Base-by-base conservation (phyloP, 164 flowering plant genomes). In the Vitis rupestris region DNA sequence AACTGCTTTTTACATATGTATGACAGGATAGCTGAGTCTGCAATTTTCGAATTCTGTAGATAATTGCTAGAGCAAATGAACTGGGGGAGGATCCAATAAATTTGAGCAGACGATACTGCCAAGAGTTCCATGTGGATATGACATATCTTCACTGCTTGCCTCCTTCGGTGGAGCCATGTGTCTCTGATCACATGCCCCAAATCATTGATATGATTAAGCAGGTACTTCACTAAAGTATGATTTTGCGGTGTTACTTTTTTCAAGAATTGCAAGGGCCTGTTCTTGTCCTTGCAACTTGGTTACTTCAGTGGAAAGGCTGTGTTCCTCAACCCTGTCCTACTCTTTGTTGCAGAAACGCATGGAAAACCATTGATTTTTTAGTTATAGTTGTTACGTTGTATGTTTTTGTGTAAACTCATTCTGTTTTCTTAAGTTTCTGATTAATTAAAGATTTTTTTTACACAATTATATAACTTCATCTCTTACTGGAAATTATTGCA, bases 111-210 rank as follows among this genome's bases (percentile, higher is more conserved):
- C 92, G 93, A 17, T 94, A 70, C 67, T 90, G 95, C 76, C 85
- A 89, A 55, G 99, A 94, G 71, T 94, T 94, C 65, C 85, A 72
- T 73, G 74, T n/a, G 63, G 97, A 94, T 75, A 94, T 94, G 97
- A 66, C 50, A 49, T 65, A 72, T 80, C 97, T 94, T 72, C 84
- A 83, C 70, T 94, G 99, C 78, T 72, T 92, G 51, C 83, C 90
- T 63, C 97, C 99, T 74, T 84, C 94, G 23, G 83, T 87, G 58
- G 93, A 94, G 62, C 99, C 99, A 52, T 88, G 92, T 68, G 97
- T 94, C 48, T 92, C 99, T 14, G 94, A 92, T 70, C 97, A 92
- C 83, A 90, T 94, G 82, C 82, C 90, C 27, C 97, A 94, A 71
- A 94, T 92, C 70, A 83, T 92, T 72, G 92, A 84, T 64, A 90